Conservation (phyloP, 179 eudicot species). For the Amaranthus tricolor region DNA sequence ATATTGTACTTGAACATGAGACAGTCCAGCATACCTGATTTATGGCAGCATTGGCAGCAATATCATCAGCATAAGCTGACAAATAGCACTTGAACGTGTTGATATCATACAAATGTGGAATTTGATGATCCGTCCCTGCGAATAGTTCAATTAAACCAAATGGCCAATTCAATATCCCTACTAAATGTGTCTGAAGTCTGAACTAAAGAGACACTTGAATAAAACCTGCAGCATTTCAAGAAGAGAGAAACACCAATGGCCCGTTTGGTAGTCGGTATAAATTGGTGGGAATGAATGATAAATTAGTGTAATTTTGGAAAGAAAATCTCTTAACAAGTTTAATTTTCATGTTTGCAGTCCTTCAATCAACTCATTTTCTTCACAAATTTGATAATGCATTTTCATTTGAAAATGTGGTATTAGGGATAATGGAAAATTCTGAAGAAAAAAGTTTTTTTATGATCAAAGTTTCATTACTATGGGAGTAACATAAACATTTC, state of each 20-base stretch:
- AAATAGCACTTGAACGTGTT: constrained; percentile 80
- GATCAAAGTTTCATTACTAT: no score
- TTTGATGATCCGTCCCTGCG: constrained; percentile 82
- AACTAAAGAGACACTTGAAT: neutral
- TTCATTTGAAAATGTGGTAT: no score
- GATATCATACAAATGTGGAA: constrained; percentile 77
- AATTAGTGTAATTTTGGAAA: no score
- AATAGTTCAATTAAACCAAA: constrained; percentile 9
- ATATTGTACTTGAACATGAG: neutral
- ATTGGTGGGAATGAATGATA: no score
- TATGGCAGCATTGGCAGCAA: constrained; percentile 58
- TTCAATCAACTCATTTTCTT: no score
- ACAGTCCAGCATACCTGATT: constrained; percentile 51
- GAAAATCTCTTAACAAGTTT: no score
- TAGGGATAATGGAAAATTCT: no score
- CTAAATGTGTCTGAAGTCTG: neutral
- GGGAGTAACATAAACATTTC: no score
- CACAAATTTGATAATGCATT: no score
- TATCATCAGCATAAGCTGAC: constrained; percentile 53
- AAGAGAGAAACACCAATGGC: constrained; percentile 1
- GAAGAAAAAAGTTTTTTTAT: no score
- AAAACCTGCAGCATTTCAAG: neutral
- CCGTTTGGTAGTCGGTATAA: no score
- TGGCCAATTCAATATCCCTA: neutral
- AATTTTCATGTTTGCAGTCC: no score